Conservation (phyloP, 2,329 filamentous ascomycete genomes). For the Chalara sp. region DNA sequence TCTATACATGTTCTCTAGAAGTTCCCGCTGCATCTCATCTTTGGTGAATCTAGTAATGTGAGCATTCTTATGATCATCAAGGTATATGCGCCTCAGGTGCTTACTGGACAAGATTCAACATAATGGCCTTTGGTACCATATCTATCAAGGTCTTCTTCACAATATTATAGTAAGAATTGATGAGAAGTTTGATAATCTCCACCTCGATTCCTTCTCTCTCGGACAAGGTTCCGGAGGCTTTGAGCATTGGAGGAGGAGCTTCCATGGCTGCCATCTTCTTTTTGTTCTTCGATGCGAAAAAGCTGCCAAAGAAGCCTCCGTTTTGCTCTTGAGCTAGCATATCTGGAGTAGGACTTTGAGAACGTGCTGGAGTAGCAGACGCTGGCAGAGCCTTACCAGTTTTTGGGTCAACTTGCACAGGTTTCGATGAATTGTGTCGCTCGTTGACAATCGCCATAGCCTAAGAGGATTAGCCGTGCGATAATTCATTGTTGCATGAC, state of each 20-base stretch:
- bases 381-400: constrained; percentile 84
- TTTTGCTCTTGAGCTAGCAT: constrained; percentile 47
- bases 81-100: constrained; percentile 31
- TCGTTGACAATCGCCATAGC: constrained; percentile 99
- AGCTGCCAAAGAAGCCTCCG: constrained; percentile 91
- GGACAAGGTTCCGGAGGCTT: constrained; percentile 86
- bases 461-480: constrained; percentile 30
- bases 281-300: constrained; percentile 99
- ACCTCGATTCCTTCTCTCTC: constrained; percentile 95
- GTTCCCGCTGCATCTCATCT: constrained; percentile 96
- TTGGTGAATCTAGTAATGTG: constrained; percentile 66
- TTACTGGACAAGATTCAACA: constrained; percentile 93
- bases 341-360: constrained; percentile 65
- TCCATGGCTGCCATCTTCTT: constrained; percentile 99
- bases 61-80: too few species aligned
- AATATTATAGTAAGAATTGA: constrained; percentile 96
- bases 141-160: constrained; percentile 98
- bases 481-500: not conserved
- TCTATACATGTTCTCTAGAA: constrained; percentile 96
- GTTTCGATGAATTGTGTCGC: constrained; percentile 72
- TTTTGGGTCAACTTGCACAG: constrained; percentile 95
- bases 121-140: constrained; percentile 99
- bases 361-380: constrained; percentile 56
- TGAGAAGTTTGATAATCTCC: constrained; percentile 96
- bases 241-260: constrained; percentile 82